phyloP scores from a whole-genome alignment of 257 asterid species.

The Solanum infundibuliforme region DNA sequence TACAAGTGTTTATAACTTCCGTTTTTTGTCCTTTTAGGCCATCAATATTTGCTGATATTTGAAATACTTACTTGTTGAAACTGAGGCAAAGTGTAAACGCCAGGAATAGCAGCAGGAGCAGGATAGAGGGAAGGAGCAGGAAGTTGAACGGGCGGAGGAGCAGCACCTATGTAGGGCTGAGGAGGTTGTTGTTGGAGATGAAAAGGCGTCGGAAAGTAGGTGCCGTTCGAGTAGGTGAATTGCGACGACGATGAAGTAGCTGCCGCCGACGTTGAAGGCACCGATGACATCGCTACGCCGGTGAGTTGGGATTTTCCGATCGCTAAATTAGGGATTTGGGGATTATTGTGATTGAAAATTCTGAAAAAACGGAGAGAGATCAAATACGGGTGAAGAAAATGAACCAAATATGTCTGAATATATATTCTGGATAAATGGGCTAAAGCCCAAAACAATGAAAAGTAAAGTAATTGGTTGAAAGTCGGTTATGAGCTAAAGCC shows the following conservation, averaged over 20 bases:
- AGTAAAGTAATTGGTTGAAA: not conserved
- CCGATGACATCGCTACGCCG: not conserved
- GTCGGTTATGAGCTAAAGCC: not conserved
- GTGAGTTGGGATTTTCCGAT: not conserved
- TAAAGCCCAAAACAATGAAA: not conserved
- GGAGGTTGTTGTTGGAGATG: conserved; percentile 75
- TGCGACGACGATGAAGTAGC: conserved; percentile 37
- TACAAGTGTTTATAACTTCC: not conserved
- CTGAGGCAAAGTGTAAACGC: conserved; percentile 23
- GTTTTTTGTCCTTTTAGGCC: not conserved
- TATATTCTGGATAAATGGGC: not conserved
- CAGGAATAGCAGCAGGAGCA: conserved; percentile 12
- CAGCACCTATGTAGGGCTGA: conserved; percentile 63
- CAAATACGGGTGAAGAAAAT: not conserved
- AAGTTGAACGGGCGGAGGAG: conserved; percentile 24
- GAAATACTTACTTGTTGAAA: conserved; percentile 15
- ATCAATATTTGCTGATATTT: not conserved
- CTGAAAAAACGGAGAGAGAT: not conserved
- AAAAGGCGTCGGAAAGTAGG: conserved; percentile 90
- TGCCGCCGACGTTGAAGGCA: conserved; percentile 38
- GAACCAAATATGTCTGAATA: not conserved
- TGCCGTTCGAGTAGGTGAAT: conserved; percentile 51
- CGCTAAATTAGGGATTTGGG: not conserved
- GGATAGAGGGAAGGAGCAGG: conserved; percentile 18
- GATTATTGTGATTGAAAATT: not conserved